Conservation (phyloP, 2,329 filamentous ascomycete species). For the Colletotrichum limetticola region DNA sequence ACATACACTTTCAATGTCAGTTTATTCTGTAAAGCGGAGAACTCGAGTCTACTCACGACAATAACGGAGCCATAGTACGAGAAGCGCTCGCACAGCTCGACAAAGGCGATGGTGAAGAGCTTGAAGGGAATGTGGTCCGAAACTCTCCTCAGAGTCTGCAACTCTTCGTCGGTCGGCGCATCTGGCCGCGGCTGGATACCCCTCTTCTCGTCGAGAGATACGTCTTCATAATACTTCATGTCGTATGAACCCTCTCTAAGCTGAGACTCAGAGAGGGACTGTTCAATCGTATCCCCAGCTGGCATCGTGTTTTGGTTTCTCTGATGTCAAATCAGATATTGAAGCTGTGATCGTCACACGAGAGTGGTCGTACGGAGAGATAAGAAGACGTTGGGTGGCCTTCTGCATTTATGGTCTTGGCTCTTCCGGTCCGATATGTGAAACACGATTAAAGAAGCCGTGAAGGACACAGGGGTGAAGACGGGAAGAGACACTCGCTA, state of each 20-base stretch:
- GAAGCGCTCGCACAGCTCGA: slow-evolving; percentile 78
- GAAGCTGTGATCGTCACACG: background rate
- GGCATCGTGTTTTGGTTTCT: slow-evolving; percentile 39
- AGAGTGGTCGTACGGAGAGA: background rate
- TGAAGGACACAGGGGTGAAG: slow-evolving; percentile 7
- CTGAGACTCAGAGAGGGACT: slow-evolving; percentile 46
- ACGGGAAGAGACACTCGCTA: background rate
- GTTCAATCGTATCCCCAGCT: slow-evolving; percentile 46
- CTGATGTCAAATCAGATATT: background rate
- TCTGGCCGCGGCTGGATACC: slow-evolving; percentile 35
- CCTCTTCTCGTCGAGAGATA: slow-evolving; percentile 45
- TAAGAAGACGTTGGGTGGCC: background rate
- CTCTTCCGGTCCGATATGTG: slow-evolving; percentile 10
- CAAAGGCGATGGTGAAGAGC: slow-evolving; percentile 72
- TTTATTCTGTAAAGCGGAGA: background rate
- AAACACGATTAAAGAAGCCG: slow-evolving; percentile 12
- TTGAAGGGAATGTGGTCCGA: slow-evolving; percentile 68
- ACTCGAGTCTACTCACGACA: slow-evolving; percentile 63
- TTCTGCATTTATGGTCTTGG: slow-evolving; percentile 13
- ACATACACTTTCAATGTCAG: slow-evolving; percentile 21
- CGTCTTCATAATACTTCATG: slow-evolving; percentile 30
- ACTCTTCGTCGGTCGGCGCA: slow-evolving; percentile 61
- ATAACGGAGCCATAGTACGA: slow-evolving; percentile 76
- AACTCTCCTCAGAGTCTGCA: slow-evolving; percentile 63
- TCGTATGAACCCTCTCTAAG: slow-evolving; percentile 26